phyloP scores from a whole-genome alignment of 2,329 filamentous ascomycete species.

The Epichloe hybrida region DNA sequence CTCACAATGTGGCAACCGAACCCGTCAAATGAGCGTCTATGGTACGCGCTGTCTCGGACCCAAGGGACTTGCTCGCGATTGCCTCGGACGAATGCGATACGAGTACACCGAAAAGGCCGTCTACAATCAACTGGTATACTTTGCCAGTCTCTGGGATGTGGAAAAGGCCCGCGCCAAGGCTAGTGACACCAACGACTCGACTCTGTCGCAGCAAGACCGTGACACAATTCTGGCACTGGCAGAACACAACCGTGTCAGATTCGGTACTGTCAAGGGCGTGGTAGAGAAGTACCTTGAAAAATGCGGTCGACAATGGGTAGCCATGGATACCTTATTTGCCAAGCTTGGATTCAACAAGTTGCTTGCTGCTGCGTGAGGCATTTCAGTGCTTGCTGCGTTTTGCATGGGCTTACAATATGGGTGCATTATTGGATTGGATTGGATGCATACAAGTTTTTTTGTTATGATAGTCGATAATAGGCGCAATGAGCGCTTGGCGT shows the following conservation, averaged over 20 bases:
- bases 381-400: not conserved
- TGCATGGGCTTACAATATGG: not conserved
- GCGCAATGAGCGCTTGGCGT: not conserved
- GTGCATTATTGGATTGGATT: not conserved
- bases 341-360: constrained; percentile 43
- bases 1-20: constrained; percentile 70
- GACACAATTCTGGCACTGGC: constrained; percentile 59
- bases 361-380: constrained; percentile 6
- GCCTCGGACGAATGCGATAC: constrained; percentile 75
- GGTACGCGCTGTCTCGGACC: constrained; percentile 82
- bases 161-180: constrained; percentile 56
- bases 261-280: constrained; percentile 60
- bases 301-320: constrained; percentile 83
- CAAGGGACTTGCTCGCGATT: constrained; percentile 70
- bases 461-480: not conserved
- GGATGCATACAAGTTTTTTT: not conserved
- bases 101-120: constrained; percentile 79
- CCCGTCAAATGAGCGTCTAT: constrained; percentile 86
- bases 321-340: constrained; percentile 79
- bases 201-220: constrained; percentile 37
- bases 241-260: constrained; percentile 70
- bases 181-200: constrained; percentile 32
- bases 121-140: constrained; percentile 91
- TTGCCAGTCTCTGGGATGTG: constrained; percentile 73
- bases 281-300: constrained; percentile 79